phyloP scores from a whole-genome alignment of 164 flowering plant species.

The Litsea cubeba region DNA sequence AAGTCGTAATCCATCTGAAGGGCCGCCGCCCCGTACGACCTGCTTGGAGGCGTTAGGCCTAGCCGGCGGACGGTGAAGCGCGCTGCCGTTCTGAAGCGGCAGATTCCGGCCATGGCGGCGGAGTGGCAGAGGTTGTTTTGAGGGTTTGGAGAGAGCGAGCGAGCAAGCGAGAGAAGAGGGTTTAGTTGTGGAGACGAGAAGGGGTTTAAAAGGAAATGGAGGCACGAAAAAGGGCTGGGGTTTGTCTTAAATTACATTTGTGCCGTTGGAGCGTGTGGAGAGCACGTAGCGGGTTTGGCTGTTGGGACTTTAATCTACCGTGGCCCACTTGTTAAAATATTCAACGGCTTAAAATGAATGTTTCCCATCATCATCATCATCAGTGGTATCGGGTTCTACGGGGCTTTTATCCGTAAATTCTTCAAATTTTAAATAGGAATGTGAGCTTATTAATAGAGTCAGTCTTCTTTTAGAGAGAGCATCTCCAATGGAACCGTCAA shows the following conservation, averaged over 20 bases:
- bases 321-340: no score
- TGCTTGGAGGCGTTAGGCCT: slow-evolving; percentile 3
- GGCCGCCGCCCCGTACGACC: slow-evolving; percentile 27
- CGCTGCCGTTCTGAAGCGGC: slow-evolving; percentile 14
- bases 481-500: no score
- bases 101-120: slow-evolving; percentile 21
- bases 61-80: neutral
- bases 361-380: no score
- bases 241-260: neutral
- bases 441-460: no score
- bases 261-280: neutral
- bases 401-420: no score
- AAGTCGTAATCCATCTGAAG: slow-evolving; percentile 21
- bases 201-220: neutral
- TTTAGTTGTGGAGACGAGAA: neutral
- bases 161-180: neutral
- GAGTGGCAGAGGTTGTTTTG: neutral
- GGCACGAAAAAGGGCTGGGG: neutral
- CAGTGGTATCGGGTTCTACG: no score
- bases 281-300: no score
- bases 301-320: no score
- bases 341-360: no score
- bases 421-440: no score
- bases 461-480: no score
- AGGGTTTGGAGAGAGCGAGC: slow-evolving; percentile 1